Base-by-base conservation (phyloP, 306 rosid species). In the Rosa lucieae region DNA sequence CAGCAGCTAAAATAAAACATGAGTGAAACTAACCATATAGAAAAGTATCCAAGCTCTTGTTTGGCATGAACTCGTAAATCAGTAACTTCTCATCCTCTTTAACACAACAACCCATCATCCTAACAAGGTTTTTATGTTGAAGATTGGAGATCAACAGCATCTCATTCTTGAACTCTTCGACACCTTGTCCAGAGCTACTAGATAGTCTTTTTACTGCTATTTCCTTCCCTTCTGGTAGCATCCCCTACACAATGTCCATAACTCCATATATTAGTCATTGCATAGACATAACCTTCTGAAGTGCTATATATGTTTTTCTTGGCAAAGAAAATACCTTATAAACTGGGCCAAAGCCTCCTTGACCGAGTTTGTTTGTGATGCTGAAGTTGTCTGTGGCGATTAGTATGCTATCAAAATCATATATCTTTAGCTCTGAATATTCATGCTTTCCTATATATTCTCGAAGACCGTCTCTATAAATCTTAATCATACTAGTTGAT, bases 121-220 rank as follows among this genome's bases (percentile, higher is more conserved):
- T 59, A 35, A 83, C 86, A 74, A 83, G 83, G 52, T 83, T 83
- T 69, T 70, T 76, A 43, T 83, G 80, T 11, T 75, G 83, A 32
- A 79, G 80, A 29, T 83, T 80, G 6, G 78, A 43, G 8, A 83
- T 79, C 77, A 83, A 35, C 39, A 7, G 4, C 32, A 83, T 63
- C 72, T 83, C 86, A 46, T 79, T 83, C 52, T 70, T 79, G 44
- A 83, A 83, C 76, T 83, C 86, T 12, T 70, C 67, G 10, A 53
- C 12, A 20, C 86, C 86, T 44, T 83, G 83, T 55, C 78, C 74
- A 3, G 86, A 79, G 48, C 51, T 52, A 32, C 73, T 63, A 5
- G 86, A 77, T 7, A 79, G 74, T n/a, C 80, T 70, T 56, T 83
- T 83, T 32, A 79, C 80, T 14, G 83, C 86, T 23, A 83, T 75